Evolutionary conservation across 768 basidiomycete genomes (phyloP).

Genomic region (Tulasnella sp.): DNA sequence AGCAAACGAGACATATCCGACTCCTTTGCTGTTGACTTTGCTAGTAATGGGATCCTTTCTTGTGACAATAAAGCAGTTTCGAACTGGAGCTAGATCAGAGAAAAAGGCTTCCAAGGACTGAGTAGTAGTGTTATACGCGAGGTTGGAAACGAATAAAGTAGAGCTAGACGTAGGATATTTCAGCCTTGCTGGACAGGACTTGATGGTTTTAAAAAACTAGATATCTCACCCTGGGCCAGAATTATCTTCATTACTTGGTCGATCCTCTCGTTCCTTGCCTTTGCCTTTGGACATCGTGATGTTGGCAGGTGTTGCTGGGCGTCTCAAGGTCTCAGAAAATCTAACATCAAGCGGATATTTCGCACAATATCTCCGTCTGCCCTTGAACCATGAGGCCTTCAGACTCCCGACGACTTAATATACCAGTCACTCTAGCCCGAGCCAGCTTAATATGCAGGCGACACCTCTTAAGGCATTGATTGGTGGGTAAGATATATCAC

Average conservation of each 20-base stretch:
- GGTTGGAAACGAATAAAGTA: constrained; percentile 75
- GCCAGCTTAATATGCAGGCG: no score
- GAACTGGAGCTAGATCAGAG: constrained; percentile 90
- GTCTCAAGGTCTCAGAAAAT: no score
- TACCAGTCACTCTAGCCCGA: no score
- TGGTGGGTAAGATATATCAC: no score
- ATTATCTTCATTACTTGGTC: not conserved
- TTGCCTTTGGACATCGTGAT: constrained; percentile 1
- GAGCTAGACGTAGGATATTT: no score
- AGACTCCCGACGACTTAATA: no score
- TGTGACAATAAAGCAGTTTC: constrained; percentile 86
- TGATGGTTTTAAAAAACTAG: not conserved
- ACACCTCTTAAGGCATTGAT: no score
- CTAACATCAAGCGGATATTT: no score
- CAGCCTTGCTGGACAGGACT: no score
- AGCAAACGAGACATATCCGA: constrained; percentile 92
- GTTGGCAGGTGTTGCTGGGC: not conserved
- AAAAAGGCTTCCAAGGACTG: constrained; percentile 86
- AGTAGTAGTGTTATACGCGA: constrained; percentile 84
- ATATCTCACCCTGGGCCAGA: not conserved
- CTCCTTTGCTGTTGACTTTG: constrained; percentile 59
- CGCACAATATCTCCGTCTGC: no score
- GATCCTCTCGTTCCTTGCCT: constrained; percentile 1
- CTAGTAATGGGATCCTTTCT: constrained; percentile 53
- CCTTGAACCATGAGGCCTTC: no score